These are phyloP conservation scores for Colletotrichum sp. DNA, from an alignment of 2,329 filamentous ascomycete genomes.

Conservation along the genomic window DNA sequence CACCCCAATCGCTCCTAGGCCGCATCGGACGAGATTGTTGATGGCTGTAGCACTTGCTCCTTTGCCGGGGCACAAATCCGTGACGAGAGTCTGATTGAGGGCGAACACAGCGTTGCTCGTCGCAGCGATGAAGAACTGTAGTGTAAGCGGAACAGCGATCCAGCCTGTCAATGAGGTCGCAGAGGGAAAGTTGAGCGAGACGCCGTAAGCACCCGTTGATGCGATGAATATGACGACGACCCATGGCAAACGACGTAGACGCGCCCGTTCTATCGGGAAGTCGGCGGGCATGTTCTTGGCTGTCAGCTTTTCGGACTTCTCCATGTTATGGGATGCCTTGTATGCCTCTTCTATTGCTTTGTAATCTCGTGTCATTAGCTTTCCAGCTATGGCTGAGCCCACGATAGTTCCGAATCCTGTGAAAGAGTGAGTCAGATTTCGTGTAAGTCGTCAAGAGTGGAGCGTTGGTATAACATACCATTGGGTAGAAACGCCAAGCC, in stretches of 20 bases:
- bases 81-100: constrained; percentile 36
- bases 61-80: constrained; percentile 34
- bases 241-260: constrained; percentile 44
- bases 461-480: constrained; percentile 15
- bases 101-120: constrained; percentile 41
- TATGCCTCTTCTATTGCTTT: constrained; percentile 24
- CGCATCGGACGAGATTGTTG: constrained; percentile 32
- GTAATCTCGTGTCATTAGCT: constrained; percentile 43
- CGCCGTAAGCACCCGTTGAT: constrained; percentile 42
- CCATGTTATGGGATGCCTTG: constrained; percentile 7
- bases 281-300: constrained; percentile 32
- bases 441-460: background rate
- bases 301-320: constrained; percentile 29
- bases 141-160: constrained; percentile 29
- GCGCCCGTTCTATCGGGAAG: constrained; percentile 47
- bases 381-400: constrained; percentile 44
- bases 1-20: background rate
- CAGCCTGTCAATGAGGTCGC: constrained; percentile 21
- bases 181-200: constrained; percentile 28
- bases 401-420: constrained; percentile 42
- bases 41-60: constrained; percentile 36
- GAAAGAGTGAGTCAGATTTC: background rate
- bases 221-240: constrained; percentile 31
- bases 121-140: constrained; percentile 39
- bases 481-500: constrained; percentile 32